These are phyloP conservation scores for Colletotrichum caudatum DNA, from an alignment of 2,329 filamentous ascomycete species.

Conservation along the genomic window DNA sequence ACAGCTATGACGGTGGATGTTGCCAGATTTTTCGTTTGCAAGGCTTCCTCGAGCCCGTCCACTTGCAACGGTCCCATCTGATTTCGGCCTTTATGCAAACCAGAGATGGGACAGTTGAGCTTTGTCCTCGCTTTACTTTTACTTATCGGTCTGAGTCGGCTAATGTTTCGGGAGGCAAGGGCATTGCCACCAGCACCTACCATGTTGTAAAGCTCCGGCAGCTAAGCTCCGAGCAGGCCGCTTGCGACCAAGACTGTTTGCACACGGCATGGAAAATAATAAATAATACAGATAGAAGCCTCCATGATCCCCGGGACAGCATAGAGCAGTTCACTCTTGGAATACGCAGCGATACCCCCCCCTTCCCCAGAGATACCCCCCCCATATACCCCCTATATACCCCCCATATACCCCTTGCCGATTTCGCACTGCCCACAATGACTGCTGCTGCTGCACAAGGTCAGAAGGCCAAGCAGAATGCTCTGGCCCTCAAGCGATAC, in stretches of 20 bases:
- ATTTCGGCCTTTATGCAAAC: conserved; percentile 36
- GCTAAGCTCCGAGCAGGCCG: conserved; percentile 33
- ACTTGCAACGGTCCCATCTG: conserved; percentile 36
- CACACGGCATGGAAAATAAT: conserved; percentile 30
- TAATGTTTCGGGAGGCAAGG: conserved; percentile 38
- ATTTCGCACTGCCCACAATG: conserved; percentile 27
- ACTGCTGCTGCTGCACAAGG: conserved; percentile 34
- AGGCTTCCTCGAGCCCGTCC: conserved; percentile 28
- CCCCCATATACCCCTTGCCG: conserved; percentile 16
- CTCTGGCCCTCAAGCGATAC: conserved; percentile 38
- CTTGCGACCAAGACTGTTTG: conserved; percentile 11
- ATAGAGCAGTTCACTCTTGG: conserved; percentile 37
- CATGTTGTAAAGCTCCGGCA: conserved; percentile 41
- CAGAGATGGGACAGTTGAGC: conserved; percentile 39
- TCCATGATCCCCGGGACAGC: conserved; percentile 9
- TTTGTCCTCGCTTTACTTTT: conserved; percentile 40
- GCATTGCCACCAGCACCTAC: conserved; percentile 40
- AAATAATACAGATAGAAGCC: conserved; percentile 38
- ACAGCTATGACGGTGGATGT: conserved; percentile 37
- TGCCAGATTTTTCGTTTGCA: conserved; percentile 23
- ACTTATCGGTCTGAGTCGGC: conserved; percentile 33
- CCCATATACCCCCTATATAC: conserved; percentile 12
- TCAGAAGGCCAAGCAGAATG: conserved; percentile 41
- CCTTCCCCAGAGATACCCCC: conserved; percentile 27
- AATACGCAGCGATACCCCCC: conserved; percentile 39